Evolutionary conservation across 208 protist species (phyloP).

Genomic region (Acanthamoeba royreba): DNA sequence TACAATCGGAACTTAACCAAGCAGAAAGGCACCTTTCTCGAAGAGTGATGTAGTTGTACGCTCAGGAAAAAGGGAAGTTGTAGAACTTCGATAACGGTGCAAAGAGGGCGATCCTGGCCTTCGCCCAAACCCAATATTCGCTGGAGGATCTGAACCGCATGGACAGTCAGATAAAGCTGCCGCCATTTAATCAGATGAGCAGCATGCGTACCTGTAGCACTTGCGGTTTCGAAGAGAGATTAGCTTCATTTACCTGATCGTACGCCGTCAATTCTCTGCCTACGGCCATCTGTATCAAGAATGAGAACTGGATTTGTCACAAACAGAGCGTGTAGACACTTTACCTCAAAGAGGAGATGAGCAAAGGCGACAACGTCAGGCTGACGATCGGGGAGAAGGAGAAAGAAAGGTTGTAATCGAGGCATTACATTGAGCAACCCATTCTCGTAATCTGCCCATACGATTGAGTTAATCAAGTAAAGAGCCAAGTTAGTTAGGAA

Average conservation of each 20-base stretch:
- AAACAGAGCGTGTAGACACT: background rate
- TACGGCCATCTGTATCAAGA: background rate
- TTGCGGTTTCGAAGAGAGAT: background rate
- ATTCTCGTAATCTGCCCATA: conserved; percentile 32
- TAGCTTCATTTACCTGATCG: background rate
- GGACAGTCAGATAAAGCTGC: background rate
- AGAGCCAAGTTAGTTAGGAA: no score
- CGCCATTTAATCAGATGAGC: background rate
- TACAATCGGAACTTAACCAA: background rate
- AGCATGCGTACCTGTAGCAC: background rate
- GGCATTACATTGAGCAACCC: background rate
- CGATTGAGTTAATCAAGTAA: background rate
- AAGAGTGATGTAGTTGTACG: background rate
- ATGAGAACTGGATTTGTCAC: background rate
- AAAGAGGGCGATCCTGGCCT: background rate
- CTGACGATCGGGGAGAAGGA: background rate
- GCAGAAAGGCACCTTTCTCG: background rate
- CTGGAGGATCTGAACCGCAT: background rate
- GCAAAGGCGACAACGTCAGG: conserved; percentile 4
- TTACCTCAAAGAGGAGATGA: conserved; percentile 8
- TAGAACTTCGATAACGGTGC: background rate
- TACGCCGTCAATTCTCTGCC: background rate
- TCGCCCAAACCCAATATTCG: background rate
- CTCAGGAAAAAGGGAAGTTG: background rate
- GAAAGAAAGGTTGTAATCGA: background rate